These are phyloP conservation scores for Daldinia eschscholtzii DNA, from an alignment of 2,329 filamentous ascomycete genomes.

Conservation along the genomic window DNA sequence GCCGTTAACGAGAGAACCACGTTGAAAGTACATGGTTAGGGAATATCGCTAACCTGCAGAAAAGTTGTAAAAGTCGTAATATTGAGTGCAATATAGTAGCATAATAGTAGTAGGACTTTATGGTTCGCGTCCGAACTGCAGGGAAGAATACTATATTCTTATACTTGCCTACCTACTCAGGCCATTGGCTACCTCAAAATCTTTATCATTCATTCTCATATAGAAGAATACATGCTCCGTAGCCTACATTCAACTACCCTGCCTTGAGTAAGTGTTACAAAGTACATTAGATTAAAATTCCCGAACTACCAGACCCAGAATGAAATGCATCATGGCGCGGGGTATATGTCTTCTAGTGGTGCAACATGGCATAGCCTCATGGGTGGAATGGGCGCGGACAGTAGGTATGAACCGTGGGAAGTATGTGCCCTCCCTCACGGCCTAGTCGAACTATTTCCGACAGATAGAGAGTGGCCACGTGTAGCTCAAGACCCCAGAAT, in stretches of 20 bases:
- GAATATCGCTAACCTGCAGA: neutral
- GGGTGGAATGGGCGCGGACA: neutral
- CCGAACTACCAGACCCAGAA: neutral
- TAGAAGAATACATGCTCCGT: neutral
- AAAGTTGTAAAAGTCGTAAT: neutral
- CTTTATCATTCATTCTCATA: neutral
- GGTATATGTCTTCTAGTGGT: neutral
- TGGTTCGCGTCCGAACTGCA: neutral
- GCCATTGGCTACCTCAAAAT: conserved; percentile 22
- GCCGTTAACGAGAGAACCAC: neutral
- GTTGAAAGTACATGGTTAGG: conserved; percentile 21
- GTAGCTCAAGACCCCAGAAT: neutral
- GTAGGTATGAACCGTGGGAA: neutral
- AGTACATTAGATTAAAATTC: neutral
- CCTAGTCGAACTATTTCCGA: neutral
- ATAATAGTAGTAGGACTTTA: conserved; percentile 9
- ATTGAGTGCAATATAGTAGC: neutral
- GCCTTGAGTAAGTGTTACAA: neutral
- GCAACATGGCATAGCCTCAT: conserved; percentile 21
- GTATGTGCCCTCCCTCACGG: conserved; percentile 2
- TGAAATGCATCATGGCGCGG: neutral
- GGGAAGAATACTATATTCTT: conserved; percentile 4
- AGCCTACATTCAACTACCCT: conserved; percentile 12
- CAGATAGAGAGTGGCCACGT: neutral
- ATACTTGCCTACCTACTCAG: conserved; percentile 4